Percentiles rank a stretch among this genome's conserved stretches.
phyloP scores from a whole-genome alignment of 257 asterid species.

The Solanum sparsipilum region DNA sequence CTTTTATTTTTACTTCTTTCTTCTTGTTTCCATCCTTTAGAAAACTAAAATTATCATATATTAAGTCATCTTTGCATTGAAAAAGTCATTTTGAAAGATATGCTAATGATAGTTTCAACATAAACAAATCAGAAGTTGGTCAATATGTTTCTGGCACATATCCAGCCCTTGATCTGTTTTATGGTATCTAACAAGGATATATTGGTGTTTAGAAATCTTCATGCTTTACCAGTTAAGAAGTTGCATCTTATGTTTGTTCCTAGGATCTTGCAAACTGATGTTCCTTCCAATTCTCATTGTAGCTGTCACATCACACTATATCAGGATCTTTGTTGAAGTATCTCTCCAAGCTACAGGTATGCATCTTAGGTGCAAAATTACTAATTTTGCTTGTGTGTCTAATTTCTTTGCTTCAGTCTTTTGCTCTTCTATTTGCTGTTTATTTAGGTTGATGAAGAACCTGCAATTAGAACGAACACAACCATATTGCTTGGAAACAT shows the following conservation, averaged over 20 bases:
- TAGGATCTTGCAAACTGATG: neutral
- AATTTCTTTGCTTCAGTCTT: neutral
- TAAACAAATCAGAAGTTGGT: neutral
- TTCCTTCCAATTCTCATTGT: slow-evolving; percentile 3
- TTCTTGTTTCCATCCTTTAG: neutral
- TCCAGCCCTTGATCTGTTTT: neutral
- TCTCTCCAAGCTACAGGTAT: slow-evolving; percentile 84
- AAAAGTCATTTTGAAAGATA: neutral
- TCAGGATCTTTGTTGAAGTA: slow-evolving; percentile 80
- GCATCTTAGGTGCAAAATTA: neutral
- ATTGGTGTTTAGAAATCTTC: neutral
- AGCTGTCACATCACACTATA: slow-evolving; percentile 94
- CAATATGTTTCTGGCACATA: neutral
- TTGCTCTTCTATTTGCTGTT: slow-evolving; percentile 9
- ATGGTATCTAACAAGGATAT: neutral
- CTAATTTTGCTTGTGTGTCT: slow-evolving; percentile 1
- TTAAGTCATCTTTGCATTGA: neutral
- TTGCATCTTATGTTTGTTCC: neutral
- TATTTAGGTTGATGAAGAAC: slow-evolving; percentile 91
- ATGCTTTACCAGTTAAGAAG: neutral
- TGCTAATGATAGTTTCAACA: neutral
- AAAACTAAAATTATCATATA: neutral
- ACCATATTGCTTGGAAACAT: slow-evolving; percentile 97
- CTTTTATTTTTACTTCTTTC: neutral
- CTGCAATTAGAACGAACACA: slow-evolving; percentile 95